phyloP scores from a whole-genome alignment of 176 grass and related monocot genomes.

The Metroxylon sagu region DNA sequence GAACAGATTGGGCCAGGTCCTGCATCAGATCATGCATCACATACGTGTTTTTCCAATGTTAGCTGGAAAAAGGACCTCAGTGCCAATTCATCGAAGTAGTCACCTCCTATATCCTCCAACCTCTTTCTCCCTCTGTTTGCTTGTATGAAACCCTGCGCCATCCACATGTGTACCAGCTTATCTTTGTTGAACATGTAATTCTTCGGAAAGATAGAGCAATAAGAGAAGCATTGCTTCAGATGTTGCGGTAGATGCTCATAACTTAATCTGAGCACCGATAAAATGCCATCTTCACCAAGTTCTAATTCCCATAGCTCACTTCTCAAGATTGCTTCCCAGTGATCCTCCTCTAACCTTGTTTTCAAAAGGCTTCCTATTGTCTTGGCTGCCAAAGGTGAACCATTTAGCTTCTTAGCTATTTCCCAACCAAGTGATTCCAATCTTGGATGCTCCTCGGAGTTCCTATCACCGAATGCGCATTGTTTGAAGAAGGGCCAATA shows the following conservation, averaged over 20 bases:
- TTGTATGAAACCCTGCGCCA: constrained; percentile 14
- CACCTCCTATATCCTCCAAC: constrained; percentile 29
- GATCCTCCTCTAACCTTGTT: no score
- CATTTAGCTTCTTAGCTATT: no score
- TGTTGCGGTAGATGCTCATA: neutral
- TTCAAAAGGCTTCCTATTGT: no score
- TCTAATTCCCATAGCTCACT: no score
- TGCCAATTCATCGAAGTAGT: constrained; percentile 20
- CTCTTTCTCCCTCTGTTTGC: constrained; percentile 9
- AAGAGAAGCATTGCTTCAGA: neutral
- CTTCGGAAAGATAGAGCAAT: neutral
- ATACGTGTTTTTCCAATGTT: constrained; percentile 14
- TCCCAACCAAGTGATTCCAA: no score
- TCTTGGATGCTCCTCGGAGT: no score
- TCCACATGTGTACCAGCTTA: neutral
- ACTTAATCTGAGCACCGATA: neutral
- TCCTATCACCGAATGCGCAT: no score
- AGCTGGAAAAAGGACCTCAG: constrained; percentile 24
- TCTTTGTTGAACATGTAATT: neutral
- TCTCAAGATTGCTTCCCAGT: no score
- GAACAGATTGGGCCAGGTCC: constrained; percentile 33
- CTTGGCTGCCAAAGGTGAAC: no score
- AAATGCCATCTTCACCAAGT: no score
- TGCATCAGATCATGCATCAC: constrained; percentile 34
- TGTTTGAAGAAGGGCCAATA: no score